Evolutionary conservation across 1,284 basidiomycete species (phyloP).

Genomic region (Ceratobasidium sp.): DNA sequence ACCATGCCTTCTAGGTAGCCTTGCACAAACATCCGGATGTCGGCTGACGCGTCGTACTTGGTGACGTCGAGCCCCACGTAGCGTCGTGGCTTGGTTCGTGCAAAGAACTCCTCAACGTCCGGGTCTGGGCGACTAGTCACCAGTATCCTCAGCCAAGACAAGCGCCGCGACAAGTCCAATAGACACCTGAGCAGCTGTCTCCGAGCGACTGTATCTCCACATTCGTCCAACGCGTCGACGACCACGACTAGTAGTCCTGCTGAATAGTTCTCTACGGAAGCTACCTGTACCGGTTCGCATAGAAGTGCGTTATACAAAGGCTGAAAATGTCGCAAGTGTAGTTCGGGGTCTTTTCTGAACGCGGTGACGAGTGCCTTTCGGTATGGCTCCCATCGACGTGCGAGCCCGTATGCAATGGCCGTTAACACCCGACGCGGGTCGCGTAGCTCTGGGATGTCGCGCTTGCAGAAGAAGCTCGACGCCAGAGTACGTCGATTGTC

Average conservation of each 20-base stretch:
- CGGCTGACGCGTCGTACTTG: background rate
- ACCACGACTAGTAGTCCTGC: conserved; percentile 14
- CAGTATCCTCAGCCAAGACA: background rate
- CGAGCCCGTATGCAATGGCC: background rate
- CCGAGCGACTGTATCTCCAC: conserved; percentile 2
- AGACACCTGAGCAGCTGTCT: background rate
- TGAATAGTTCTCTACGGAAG: too few species aligned
- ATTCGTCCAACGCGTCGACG: background rate
- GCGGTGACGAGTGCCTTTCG: background rate
- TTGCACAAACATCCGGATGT: background rate
- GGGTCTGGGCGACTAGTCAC: conserved; percentile 40
- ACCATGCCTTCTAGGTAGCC: too few species aligned
- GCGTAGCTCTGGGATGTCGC: conserved; percentile 43
- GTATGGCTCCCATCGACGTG: background rate
- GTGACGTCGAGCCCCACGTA: background rate
- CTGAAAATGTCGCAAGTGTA: background rate
- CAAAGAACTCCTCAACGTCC: background rate
- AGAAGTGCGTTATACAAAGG: background rate
- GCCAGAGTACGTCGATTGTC: conserved; percentile 49
- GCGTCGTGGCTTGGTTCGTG: too few species aligned
- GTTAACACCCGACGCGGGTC: conserved; percentile 37
- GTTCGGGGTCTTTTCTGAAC: background rate
- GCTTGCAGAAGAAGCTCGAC: conserved; percentile 55
- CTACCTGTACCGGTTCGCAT: background rate
- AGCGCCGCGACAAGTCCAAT: background rate